These are phyloP conservation scores for Macrophomina phaseolina DNA, from an alignment of 2,329 filamentous ascomycete species.

Conservation along the genomic window DNA sequence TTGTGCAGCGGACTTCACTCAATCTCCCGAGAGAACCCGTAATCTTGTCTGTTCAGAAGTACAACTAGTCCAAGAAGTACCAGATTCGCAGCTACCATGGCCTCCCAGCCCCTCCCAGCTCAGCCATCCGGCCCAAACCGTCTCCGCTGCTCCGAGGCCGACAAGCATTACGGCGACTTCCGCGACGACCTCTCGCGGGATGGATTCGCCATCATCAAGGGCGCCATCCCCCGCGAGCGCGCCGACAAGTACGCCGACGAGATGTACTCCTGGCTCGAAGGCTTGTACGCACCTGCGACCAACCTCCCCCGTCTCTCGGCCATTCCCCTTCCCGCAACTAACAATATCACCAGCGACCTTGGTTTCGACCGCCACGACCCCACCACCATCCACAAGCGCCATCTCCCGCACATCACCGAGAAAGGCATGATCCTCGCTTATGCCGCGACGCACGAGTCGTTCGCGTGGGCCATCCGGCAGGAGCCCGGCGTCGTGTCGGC, in stretches of 20 bases:
- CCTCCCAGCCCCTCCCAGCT: not conserved
- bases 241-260: conserved; percentile 46
- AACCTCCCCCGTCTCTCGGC: not conserved
- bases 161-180: conserved; percentile 41
- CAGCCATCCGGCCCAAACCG: conserved; percentile 14
- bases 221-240: conserved; percentile 50
- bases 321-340: not conserved
- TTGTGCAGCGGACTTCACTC: not conserved
- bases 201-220: conserved; percentile 56
- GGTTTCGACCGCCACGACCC: conserved; percentile 39
- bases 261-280: conserved; percentile 40
- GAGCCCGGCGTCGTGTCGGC: conserved; percentile 50
- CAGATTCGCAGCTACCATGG: not conserved
- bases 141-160: conserved; percentile 25
- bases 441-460: conserved; percentile 49
- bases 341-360: conserved; percentile 37
- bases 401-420: conserved; percentile 45
- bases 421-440: conserved; percentile 53
- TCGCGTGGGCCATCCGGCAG: conserved; percentile 50
- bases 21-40: not conserved
- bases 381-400: conserved; percentile 50
- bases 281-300: conserved; percentile 34
- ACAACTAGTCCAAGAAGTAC: not conserved
- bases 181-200: conserved; percentile 45
- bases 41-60: not conserved